Base-by-base conservation (phyloP, 2,329 filamentous ascomycete species). In the Fusarium sp. region DNA sequence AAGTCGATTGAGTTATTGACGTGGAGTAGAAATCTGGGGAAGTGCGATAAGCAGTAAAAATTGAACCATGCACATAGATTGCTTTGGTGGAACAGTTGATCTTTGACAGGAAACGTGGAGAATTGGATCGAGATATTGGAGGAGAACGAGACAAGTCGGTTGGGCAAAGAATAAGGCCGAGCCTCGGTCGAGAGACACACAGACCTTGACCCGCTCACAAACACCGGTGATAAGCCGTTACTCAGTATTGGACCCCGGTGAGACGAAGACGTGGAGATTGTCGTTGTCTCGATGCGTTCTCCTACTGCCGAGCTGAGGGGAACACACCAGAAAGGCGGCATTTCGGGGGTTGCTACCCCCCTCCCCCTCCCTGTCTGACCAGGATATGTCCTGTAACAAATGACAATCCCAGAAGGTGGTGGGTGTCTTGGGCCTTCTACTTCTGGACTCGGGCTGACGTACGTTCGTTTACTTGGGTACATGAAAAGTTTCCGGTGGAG, bases 1-100 rank as follows among this genome's bases (percentile, higher is more conserved):
- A 16, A 35, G n/a, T 34, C 31, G 56, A 60, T 61, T 38, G 40
- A 22, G 42, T 62, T 27, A 22, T 34, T 13, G 31, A 34, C 22
- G 63, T 50, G 56, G 57, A 62, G 60, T 73, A 63, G 31, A 61
- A 65, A 74, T 27, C 71, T 73, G 71, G 71, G 62, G 69, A 35
- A 66, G 34, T 13, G 14, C 14, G 52, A 57, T 57, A 57, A 57
- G 52, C 52, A 57, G 29, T 16, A 20, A 18, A 29, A 29, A 50
- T n/a, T 24, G 14, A 58, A 70, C 62, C 71, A 68, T 73, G 71
- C 63, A 71, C 24, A n/a, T 50, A n/a, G 38, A 29, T 61, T 52
- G 34, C 58, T 57, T 38, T 63, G 70, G 50, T 31, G 66, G 70
- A 63, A 54, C 60, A 62, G 29, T 10, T 18, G 57, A 24, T 24